Conservation (phyloP, 441 rosid species). For the Iberis amara region DNA sequence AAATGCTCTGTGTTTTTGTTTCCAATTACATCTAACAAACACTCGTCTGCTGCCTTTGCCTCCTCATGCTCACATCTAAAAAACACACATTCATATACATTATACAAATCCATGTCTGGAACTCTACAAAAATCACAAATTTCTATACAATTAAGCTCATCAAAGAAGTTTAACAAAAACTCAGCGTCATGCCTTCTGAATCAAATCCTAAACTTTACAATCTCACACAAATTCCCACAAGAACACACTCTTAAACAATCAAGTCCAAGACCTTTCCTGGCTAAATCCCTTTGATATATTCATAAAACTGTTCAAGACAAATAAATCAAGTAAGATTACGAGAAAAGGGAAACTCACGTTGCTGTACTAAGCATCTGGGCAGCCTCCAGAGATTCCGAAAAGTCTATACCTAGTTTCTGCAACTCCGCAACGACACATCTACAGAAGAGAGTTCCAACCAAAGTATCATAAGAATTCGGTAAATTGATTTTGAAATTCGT, state of each 20-base stretch:
- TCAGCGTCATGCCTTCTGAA: neutral
- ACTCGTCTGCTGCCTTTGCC: slow-evolving; percentile 50
- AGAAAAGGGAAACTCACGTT: slow-evolving; percentile 40
- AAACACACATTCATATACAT: neutral
- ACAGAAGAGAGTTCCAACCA: neutral
- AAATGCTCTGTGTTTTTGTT: slow-evolving; percentile 64
- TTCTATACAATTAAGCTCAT: slow-evolving; percentile 1
- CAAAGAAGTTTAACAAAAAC: neutral
- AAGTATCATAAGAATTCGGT: neutral
- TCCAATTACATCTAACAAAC: slow-evolving; percentile 61
- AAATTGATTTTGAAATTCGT: neutral
- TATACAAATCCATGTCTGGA: neutral
- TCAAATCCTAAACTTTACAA: neutral
- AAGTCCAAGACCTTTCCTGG: too few relatives aligned
- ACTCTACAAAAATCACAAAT: neutral
- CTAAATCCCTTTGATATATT: neutral
- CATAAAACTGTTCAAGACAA: neutral
- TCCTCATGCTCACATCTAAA: slow-evolving; percentile 74
- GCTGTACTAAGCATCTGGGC: slow-evolving; percentile 54
- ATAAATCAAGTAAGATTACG: neutral
- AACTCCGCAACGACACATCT: slow-evolving; percentile 81
- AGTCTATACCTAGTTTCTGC: slow-evolving; percentile 56
- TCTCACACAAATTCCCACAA: neutral
- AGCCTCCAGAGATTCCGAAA: slow-evolving; percentile 50
- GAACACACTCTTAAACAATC: neutral